Percentiles rank a stretch among this genome's conserved stretches.
These are phyloP conservation scores for Yarrowia yakushimensis DNA, from an alignment of 805 yeast species.

Conservation along the genomic window DNA sequence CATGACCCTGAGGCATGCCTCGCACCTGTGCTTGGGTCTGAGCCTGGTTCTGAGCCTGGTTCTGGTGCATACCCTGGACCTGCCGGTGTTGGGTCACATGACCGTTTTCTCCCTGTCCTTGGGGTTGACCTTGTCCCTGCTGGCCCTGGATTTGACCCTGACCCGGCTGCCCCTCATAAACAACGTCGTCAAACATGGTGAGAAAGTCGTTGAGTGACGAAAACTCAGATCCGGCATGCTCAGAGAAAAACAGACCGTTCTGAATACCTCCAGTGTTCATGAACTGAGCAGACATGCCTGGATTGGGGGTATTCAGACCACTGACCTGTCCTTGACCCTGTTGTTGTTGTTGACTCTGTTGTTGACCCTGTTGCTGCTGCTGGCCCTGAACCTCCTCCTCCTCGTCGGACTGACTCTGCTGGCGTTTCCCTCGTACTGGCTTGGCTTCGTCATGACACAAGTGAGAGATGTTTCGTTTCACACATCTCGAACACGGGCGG, in stretches of 20 bases:
- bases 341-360: neutral
- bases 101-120: neutral
- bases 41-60: neutral
- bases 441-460: constrained; percentile 66
- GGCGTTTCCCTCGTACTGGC: constrained; percentile 2
- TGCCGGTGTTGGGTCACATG: neutral
- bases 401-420: constrained; percentile 4
- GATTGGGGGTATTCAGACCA: neutral
- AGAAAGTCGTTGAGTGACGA: constrained; percentile 84
- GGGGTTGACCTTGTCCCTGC: neutral
- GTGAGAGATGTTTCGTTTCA: constrained; percentile 84
- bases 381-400: constrained; percentile 5
- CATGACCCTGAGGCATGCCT: neutral
- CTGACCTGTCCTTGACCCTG: neutral
- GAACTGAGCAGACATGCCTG: neutral
- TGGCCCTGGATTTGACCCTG: neutral
- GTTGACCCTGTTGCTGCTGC: neutral
- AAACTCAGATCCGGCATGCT: constrained; percentile 90
- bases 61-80: neutral
- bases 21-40: neutral
- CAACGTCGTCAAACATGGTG: constrained; percentile 75
- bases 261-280: constrained; percentile 26
- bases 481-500: constrained; percentile 75
- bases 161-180: neutral
- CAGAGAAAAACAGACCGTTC: constrained; percentile 76